Evolutionary conservation across 257 asterid species (phyloP), one percentile per base, ranked within the genome.

Genomic region (Ilex aquifolium): DNA sequence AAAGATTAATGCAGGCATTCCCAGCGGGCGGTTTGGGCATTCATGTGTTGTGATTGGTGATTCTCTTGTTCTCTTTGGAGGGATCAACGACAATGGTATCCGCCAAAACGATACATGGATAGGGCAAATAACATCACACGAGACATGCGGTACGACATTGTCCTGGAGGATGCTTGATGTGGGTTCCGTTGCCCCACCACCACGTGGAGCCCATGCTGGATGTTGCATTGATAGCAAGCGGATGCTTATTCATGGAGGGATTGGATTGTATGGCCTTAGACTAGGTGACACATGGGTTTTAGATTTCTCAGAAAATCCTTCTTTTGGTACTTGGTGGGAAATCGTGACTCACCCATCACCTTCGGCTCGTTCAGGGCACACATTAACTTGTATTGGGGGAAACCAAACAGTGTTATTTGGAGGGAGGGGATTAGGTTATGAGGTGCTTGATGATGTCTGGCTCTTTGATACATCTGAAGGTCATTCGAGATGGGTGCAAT

Each of bases 171-270:
- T 81, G 31, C 90, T 91, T 31, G 85, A 84, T 16, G 76, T 85
- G 1, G 85, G 82, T 44, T 44, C 82, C 2, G 54, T 62, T 21
- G 79, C 70, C 8, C 93, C 97, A 31, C 86, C 88, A 3, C 93
- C 98, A 0, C 81, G 98, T 10, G 98, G 98, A 0, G 98, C 98
- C 58, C 98, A 92, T 54, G 95, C 97, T 2, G 95, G 86, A 56
- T 86, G 97, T 62, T 74, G 76, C 79, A 63, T 88, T 5, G 88
- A 80, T 15, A 69, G 65, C 60, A 77, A 63, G 58, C 77, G 72
- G 59, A 80, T 92, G 88, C 83, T 91, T 17, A 65, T 88, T 76
- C 95, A 86, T 48, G 98, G 97, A 4, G 98, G 98, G 49, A 91
- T 91, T 9, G 96, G 97, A 29, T 74, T 65, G 3, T 71, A 83